Percentiles rank a stretch among this genome's conserved stretches.
Conservation (phyloP, 2,329 filamentous ascomycete species). For the Tolypocladium cylindrosporum region DNA sequence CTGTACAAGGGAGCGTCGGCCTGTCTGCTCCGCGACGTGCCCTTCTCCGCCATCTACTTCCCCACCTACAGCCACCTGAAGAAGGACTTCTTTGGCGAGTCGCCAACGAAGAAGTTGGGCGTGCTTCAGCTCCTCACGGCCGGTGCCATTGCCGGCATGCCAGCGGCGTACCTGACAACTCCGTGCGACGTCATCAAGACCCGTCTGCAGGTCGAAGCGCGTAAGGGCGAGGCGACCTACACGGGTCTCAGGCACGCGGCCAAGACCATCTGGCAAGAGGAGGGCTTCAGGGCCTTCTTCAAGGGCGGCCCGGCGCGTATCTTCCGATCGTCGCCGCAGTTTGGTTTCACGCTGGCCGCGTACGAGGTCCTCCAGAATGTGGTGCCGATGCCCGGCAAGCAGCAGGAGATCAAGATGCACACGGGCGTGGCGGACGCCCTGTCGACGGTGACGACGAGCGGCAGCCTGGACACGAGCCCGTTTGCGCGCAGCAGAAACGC, state of each 20-base stretch:
- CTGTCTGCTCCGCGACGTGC: constrained; percentile 89
- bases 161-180: constrained; percentile 87
- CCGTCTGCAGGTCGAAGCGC: constrained; percentile 89
- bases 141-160: constrained; percentile 90
- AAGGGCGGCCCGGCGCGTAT: constrained; percentile 96
- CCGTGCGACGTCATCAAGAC: constrained; percentile 99
- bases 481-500: constrained; percentile 69
- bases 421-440: constrained; percentile 54
- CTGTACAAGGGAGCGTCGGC: constrained; percentile 95
- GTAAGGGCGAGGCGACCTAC: constrained; percentile 88
- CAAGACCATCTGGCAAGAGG: constrained; percentile 72
- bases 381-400: constrained; percentile 61
- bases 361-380: constrained; percentile 84
- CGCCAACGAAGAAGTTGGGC: constrained; percentile 75
- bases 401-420: constrained; percentile 39
- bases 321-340: constrained; percentile 88
- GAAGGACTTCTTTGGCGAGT: constrained; percentile 87
- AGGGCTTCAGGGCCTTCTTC: constrained; percentile 96
- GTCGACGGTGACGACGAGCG: constrained; percentile 25
- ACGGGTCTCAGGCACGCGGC: constrained; percentile 81
- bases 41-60: constrained; percentile 99
- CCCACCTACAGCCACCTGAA: constrained; percentile 93
- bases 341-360: constrained; percentile 91
- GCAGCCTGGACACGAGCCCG: constrained; percentile 32
- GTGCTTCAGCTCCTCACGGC: constrained; percentile 85